Percentiles rank a stretch among this genome's conserved stretches.
phyloP scores from a whole-genome alignment of 352 stramenopile species.

The Thalassiosira livingstoniorum region DNA sequence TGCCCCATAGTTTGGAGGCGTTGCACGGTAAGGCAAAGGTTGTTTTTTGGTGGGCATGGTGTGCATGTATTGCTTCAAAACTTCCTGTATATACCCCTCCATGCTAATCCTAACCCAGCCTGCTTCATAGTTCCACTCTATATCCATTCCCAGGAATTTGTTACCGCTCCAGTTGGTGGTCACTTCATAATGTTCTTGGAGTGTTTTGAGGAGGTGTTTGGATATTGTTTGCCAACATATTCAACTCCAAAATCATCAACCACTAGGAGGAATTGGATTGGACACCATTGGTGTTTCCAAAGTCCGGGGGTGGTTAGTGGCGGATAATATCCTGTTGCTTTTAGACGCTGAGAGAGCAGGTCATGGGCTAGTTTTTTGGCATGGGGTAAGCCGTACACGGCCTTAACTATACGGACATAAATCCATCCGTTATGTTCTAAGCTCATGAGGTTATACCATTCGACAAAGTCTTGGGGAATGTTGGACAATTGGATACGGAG shows the following conservation, averaged over 20 bases:
- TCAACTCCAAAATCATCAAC: conserved; percentile 1
- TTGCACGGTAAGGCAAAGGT: no score
- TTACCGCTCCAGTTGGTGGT: conserved; percentile 26
- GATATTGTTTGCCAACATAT: conserved; percentile 5
- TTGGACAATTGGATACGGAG: conserved; percentile 15
- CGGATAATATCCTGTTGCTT: neutral
- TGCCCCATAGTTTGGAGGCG: no score
- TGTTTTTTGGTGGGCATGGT: conserved; percentile 9
- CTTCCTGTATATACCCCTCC: conserved; percentile 13
- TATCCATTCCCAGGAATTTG: conserved; percentile 29
- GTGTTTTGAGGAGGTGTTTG: conserved; percentile 19
- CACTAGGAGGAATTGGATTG: conserved; percentile 5
- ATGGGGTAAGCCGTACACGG: conserved; percentile 2
- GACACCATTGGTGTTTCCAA: neutral
- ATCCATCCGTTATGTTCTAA: neutral
- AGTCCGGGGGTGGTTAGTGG: neutral
- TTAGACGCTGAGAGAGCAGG: neutral
- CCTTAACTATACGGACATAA: neutral
- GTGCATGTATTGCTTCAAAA: neutral
- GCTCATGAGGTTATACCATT: conserved; percentile 4
- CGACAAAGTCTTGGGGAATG: conserved; percentile 17
- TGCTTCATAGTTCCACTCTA: conserved; percentile 55
- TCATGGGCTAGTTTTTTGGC: neutral
- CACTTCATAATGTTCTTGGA: conserved; percentile 18
- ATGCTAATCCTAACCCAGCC: conserved; percentile 27